Percentiles rank a stretch among this genome's conserved stretches.
phyloP scores from a whole-genome alignment of 73 alveolate species.

The Breviolum minutum region DNA sequence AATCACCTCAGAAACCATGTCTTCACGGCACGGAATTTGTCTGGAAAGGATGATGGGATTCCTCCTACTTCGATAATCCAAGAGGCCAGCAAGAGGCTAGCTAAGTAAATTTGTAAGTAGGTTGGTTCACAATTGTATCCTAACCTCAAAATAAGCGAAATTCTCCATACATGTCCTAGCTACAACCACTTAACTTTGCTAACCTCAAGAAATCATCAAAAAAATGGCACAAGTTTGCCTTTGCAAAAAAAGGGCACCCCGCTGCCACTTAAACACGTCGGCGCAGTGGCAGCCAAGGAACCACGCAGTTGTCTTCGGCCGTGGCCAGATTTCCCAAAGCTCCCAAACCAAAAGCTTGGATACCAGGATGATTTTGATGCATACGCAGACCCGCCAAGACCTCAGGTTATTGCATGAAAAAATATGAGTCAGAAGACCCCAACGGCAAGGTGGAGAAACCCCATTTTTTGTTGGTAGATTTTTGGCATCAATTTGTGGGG shows the following conservation, averaged over 20 bases:
- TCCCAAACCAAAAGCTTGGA: slow-evolving; percentile 81
- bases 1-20: background rate
- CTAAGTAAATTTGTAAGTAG: too few relatives aligned
- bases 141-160: too few relatives aligned
- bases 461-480: too few relatives aligned
- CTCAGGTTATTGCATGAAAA: background rate
- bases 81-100: too few relatives aligned
- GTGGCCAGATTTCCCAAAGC: slow-evolving; percentile 83
- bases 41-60: background rate
- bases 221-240: too few relatives aligned
- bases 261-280: background rate
- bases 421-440: background rate
- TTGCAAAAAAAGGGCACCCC: background rate
- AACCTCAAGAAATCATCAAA: too few relatives aligned
- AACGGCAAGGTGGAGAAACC: too few relatives aligned
- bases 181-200: background rate
- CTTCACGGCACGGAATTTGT: background rate
- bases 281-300: background rate
- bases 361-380: slow-evolving; percentile 74
- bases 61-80: background rate
- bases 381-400: slow-evolving; percentile 81
- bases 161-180: background rate
- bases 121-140: too few relatives aligned
- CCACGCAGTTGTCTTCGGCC: slow-evolving; percentile 79
- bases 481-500: too few relatives aligned